Evolutionary conservation across 2,329 filamentous ascomycete species (phyloP).

Genomic region (Parafenestella ontariensis): DNA sequence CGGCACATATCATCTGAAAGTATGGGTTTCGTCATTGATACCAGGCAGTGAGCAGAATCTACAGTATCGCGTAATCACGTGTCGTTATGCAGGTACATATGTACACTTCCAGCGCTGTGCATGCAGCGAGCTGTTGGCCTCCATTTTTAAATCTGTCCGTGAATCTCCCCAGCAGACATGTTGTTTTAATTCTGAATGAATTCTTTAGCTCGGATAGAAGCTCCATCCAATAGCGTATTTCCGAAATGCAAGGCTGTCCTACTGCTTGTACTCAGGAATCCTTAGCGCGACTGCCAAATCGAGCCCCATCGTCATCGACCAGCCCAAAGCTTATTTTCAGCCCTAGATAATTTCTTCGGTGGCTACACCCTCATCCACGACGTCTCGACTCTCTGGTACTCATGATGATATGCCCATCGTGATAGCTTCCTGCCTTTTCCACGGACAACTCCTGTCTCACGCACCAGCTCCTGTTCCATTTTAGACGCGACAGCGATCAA

Average conservation of each 20-base stretch:
- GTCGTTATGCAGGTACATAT: constrained; percentile 6
- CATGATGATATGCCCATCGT: background rate
- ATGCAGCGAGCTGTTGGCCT: background rate
- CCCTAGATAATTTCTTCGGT: background rate
- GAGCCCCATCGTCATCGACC: constrained; percentile 19
- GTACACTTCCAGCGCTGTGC: background rate
- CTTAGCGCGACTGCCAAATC: constrained; percentile 8
- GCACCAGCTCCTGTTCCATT: background rate
- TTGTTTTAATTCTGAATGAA: no score
- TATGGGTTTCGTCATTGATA: constrained; percentile 21
- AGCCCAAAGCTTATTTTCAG: constrained; percentile 3
- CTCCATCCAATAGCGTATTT: background rate
- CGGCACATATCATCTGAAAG: constrained; percentile 12
- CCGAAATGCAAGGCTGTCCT: background rate
- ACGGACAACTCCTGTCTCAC: background rate
- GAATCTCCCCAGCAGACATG: background rate
- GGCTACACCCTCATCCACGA: background rate
- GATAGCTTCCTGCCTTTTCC: background rate
- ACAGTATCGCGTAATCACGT: constrained; percentile 13
- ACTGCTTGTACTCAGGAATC: background rate
- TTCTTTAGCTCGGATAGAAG: no score
- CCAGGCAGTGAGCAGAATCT: constrained; percentile 3
- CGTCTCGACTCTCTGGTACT: background rate
- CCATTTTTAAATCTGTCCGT: background rate
- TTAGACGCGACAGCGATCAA: background rate